Evolutionary conservation across 768 basidiomycete genomes (phyloP).

Genomic region (Naganishia vaughanmartiniae): DNA sequence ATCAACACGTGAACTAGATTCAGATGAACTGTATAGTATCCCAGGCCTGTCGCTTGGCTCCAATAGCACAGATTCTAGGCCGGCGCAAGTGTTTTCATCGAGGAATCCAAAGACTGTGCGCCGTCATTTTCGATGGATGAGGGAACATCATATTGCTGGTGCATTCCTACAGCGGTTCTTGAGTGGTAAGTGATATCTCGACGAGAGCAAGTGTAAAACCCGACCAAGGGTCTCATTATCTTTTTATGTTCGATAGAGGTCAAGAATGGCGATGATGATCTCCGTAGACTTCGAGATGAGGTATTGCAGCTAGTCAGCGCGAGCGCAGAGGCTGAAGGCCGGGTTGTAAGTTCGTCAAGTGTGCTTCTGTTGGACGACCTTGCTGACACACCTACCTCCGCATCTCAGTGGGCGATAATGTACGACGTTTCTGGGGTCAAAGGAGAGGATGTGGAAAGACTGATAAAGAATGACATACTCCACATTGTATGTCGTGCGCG

Average conservation of each 20-base stretch:
- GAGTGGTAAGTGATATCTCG: constrained; percentile 42
- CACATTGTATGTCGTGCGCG: constrained; percentile 2
- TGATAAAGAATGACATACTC: constrained; percentile 69
- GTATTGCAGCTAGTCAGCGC: constrained; percentile 68
- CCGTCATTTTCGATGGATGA: constrained; percentile 81
- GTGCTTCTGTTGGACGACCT: not conserved
- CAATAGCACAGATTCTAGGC: constrained; percentile 56
- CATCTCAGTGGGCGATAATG: constrained; percentile 68
- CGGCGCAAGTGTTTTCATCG: constrained; percentile 72
- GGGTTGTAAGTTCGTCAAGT: constrained; percentile 55
- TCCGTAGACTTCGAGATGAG: constrained; percentile 68
- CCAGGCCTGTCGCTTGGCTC: constrained; percentile 62
- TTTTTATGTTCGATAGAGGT: constrained; percentile 26
- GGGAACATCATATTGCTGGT: constrained; percentile 72
- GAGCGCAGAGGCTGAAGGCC: constrained; percentile 74
- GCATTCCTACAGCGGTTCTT: constrained; percentile 77
- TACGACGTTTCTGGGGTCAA: constrained; percentile 80
- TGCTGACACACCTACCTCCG: not conserved
- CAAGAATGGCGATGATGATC: constrained; percentile 51
- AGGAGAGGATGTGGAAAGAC: constrained; percentile 64
- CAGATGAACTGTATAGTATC: constrained; percentile 66
- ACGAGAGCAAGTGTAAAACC: not conserved
- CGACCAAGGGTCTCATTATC: not conserved
- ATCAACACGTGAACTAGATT: constrained; percentile 20
- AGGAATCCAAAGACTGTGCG: constrained; percentile 69